These are phyloP conservation scores for Lipomyces japonicus DNA, from an alignment of 805 yeast genomes.

Conservation along the genomic window DNA sequence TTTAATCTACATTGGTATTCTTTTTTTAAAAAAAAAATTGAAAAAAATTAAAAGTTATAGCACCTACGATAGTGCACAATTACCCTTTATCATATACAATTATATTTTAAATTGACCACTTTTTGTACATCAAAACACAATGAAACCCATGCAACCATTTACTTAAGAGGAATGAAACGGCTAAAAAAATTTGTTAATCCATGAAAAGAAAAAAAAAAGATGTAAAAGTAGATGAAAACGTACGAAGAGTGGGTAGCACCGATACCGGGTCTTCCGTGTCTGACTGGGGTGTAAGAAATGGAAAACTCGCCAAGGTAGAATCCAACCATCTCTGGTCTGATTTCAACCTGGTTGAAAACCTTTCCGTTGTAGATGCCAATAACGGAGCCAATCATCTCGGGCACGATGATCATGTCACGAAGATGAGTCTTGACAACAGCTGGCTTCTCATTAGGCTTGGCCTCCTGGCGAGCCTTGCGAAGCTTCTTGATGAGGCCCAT, in stretches of 20 bases:
- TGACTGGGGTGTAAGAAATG: slow-evolving; percentile 98
- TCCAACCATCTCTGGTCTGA: slow-evolving; percentile 99
- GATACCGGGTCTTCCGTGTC: slow-evolving; percentile 98
- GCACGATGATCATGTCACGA: slow-evolving; percentile 97
- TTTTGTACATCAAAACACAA: slow-evolving; percentile 14
- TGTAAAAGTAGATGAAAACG: neutral
- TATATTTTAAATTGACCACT: slow-evolving; percentile 7
- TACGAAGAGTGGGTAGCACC: slow-evolving; percentile 52
- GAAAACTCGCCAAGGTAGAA: slow-evolving; percentile 99
- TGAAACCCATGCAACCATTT: slow-evolving; percentile 5
- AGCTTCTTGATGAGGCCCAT: slow-evolving; percentile 94
- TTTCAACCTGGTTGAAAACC: slow-evolving; percentile 97
- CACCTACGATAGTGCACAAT: neutral
- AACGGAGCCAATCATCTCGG: slow-evolving; percentile 99
- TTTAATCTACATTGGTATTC: too few species aligned
- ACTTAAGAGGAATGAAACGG: slow-evolving; percentile 35
- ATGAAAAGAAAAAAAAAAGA: neutral
- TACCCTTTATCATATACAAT: neutral
- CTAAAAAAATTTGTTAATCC: neutral
- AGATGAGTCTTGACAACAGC: slow-evolving; percentile 97
- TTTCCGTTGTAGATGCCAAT: slow-evolving; percentile 99
- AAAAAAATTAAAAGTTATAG: too few species aligned
- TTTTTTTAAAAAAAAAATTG: too few species aligned
- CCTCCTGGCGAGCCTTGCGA: slow-evolving; percentile 92
- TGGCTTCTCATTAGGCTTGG: slow-evolving; percentile 90